These are phyloP conservation scores for Tranzscheliella williamsii DNA, from an alignment of 1,284 basidiomycete genomes.

Conservation along the genomic window DNA sequence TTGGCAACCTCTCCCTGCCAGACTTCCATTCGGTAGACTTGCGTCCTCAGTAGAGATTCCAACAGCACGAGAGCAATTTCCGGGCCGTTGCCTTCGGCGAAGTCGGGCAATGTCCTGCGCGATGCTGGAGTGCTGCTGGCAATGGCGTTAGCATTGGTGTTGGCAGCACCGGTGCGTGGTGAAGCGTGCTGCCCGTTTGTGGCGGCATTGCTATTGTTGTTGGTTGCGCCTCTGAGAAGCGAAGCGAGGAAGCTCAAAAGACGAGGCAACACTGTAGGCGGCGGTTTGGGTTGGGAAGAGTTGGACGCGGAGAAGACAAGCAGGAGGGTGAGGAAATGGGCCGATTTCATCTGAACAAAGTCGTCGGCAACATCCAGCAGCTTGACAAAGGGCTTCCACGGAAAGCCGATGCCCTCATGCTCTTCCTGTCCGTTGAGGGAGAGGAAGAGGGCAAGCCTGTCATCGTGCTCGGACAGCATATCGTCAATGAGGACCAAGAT, in stretches of 20 bases:
- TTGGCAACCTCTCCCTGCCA: conserved; percentile 62
- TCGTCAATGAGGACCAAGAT: conserved; percentile 89
- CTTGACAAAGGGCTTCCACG: conserved; percentile 80
- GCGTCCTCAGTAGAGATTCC: conserved; percentile 79
- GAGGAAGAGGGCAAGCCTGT: conserved; percentile 59
- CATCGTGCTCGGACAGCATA: conserved; percentile 72
- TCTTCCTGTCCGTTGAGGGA: conserved; percentile 32
- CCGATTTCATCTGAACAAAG: conserved; percentile 85
- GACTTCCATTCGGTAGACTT: conserved; percentile 70
- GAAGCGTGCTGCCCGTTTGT: conserved; percentile 1
- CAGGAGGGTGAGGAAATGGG: conserved; percentile 84
- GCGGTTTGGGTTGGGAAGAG: conserved; percentile 26
- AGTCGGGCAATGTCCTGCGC: conserved; percentile 35
- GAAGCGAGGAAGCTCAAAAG: conserved; percentile 38
- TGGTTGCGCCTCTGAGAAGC: conserved; percentile 20
- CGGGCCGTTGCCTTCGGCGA: conserved; percentile 68
- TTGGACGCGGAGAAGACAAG: conserved; percentile 62
- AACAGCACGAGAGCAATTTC: conserved; percentile 89
- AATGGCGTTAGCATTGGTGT: neutral
- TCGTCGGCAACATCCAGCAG: conserved; percentile 85
- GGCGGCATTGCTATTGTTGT: conserved; percentile 10
- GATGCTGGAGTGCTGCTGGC: conserved; percentile 14
- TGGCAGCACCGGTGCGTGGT: conserved; percentile 7
- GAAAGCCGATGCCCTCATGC: conserved; percentile 69
- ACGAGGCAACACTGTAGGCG: conserved; percentile 24